These are phyloP conservation scores for Raddia distichophylla DNA, from an alignment of 176 grass and related monocot species.

Conservation along the genomic window DNA sequence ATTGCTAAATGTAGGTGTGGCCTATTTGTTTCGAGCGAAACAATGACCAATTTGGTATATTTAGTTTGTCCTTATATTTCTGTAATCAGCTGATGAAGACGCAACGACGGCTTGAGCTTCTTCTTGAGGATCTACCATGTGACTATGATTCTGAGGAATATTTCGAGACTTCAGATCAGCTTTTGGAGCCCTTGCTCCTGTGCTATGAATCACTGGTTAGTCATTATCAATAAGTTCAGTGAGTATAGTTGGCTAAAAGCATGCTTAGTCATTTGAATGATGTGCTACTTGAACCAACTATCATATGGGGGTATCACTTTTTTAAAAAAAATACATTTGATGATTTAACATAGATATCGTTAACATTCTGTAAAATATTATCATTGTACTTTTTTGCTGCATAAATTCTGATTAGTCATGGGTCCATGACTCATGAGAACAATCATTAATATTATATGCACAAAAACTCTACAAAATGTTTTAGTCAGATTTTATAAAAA, in stretches of 20 bases:
- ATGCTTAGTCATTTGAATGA: neutral
- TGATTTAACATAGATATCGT: neutral
- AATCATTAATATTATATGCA: neutral
- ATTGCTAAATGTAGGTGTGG: neutral
- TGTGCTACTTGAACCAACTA: constrained; percentile 6
- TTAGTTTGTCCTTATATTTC: constrained; percentile 22
- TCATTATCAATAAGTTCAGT: neutral
- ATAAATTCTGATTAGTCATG: neutral
- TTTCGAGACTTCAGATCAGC: constrained; percentile 77
- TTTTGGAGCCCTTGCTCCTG: constrained; percentile 81
- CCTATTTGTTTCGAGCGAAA: neutral
- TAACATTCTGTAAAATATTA: neutral
- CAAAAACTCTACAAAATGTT: neutral
- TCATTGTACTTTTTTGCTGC: neutral
- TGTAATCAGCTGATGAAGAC: constrained; percentile 75
- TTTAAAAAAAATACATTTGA: neutral
- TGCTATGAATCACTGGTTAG: constrained; percentile 92
- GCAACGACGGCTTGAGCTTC: constrained; percentile 65
- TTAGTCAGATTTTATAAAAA: neutral
- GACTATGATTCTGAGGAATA: constrained; percentile 75
- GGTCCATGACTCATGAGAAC: neutral
- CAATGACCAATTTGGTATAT: neutral
- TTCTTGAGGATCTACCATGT: constrained; percentile 79
- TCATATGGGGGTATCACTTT: neutral
- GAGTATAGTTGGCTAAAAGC: neutral